Evolutionary conservation across 495 filamentous ascomycete species (phyloP), one percentile per base, ranked within the genome.

Genomic region (Penicillium dipodomyicola): DNA sequence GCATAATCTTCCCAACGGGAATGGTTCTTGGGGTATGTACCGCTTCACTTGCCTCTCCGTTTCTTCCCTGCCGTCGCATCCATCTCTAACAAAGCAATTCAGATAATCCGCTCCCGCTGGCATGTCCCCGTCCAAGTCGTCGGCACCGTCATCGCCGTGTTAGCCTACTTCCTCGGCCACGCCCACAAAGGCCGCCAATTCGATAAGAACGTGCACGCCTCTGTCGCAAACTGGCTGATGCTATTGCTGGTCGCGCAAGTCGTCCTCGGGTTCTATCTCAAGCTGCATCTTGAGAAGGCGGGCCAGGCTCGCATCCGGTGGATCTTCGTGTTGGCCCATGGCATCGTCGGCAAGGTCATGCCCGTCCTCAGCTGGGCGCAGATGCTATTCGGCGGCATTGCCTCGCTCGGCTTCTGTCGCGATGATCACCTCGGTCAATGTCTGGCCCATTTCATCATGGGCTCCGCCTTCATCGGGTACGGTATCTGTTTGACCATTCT

Each of bases 391-490:
- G 94, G 94, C 29, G 95, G 94, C 9, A 96, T 98, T 63, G 91
- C 92, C 1, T 82, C 90, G 41, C 74, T 96, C 56, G 94, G 94
- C n/a, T 97, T 96, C 76, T 98, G 94, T 69, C 86, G 87, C 50
- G 92, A 78, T 23, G 94, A 97, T 49, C 94, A 97, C 68, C 64
- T 91, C 17, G 92, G 93, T 6, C 95, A 98, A 74, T 98, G 94
- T 73, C 73, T 90, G 27, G 95, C 94, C 30, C 94, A 98, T 71
- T 97, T 97, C 67, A 97, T 97, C 67, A 97, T 98, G 95, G 94
- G 94, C 19, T 88, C 87, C 56, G 92, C 93, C 2, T 97, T 98
- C 71, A 96, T 98, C 59, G 94, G 81, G 44, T 97, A 97, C 65
- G 94, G 90, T 17, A 88, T 97, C 47, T 65, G 93, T 47, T 79